Percentiles rank a stretch among this genome's conserved stretches.
Evolutionary conservation across 1,139 yeast genomes (phyloP).

Genomic region (Kluyveromyces sp.): DNA sequence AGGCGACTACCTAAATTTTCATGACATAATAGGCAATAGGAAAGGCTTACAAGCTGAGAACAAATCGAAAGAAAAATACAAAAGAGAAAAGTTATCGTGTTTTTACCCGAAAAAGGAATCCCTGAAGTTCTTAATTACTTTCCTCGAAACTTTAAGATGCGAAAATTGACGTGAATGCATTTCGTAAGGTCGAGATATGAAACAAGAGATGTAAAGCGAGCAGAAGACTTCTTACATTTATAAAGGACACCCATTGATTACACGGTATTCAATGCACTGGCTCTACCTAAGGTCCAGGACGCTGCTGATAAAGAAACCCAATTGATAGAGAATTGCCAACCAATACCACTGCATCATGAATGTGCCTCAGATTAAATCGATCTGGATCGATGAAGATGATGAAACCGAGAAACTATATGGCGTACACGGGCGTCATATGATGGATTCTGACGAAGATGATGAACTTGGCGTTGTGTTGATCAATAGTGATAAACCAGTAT

Average conservation of each 20-base stretch:
- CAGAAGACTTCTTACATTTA: not conserved
- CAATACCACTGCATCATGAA: constrained; percentile 8
- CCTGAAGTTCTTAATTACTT: not conserved
- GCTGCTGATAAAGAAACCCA: not conserved
- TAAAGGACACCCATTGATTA: not conserved
- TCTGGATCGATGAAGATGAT: constrained; percentile 36
- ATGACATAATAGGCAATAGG: not conserved
- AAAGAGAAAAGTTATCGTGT: not conserved
- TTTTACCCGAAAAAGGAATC: constrained; percentile 1
- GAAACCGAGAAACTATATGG: constrained; percentile 28
- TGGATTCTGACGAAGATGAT: constrained; percentile 24
- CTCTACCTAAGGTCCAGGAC: not conserved
- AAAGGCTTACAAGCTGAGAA: not conserved
- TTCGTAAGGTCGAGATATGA: not conserved
- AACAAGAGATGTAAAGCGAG: not conserved
- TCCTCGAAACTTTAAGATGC: not conserved
- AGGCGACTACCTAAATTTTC: not conserved
- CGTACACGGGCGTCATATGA: constrained; percentile 23
- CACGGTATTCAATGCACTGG: too few relatives aligned
- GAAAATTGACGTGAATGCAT: not conserved
- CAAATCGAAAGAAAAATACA: not conserved
- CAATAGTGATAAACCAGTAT: constrained; percentile 30
- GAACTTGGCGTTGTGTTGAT: constrained; percentile 26
- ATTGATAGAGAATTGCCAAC: not conserved
- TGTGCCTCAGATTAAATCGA: constrained; percentile 33